Percentiles rank a stretch among this genome's conserved stretches.
Evolutionary conservation across 106 monocot genomes (phyloP).

Genomic region (Phalaenopsis equestris): DNA sequence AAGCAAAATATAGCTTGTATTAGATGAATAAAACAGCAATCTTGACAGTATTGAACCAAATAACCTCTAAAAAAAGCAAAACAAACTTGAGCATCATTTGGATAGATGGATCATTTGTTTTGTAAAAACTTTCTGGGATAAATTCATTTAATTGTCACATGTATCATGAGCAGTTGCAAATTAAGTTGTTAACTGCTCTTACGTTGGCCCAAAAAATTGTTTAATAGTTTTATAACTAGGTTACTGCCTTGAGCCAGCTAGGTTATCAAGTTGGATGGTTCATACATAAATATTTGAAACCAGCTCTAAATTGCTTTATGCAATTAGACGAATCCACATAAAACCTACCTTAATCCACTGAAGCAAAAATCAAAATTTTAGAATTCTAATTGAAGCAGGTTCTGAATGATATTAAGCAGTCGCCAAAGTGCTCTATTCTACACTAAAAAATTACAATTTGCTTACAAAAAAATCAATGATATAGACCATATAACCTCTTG

Average conservation of each 20-base stretch:
- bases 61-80: not conserved
- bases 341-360: not conserved
- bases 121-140: not conserved
- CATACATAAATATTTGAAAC: not conserved
- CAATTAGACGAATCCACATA: not conserved
- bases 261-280: not conserved
- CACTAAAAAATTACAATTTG: not conserved
- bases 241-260: not conserved
- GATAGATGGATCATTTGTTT: not conserved
- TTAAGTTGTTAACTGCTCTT: not conserved
- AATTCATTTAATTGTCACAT: not conserved
- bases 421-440: not conserved
- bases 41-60: not conserved
- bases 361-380: not conserved
- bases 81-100: not conserved
- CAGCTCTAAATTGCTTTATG: not conserved
- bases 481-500: conserved; percentile 52
- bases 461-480: not conserved
- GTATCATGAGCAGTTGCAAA: not conserved
- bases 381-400: not conserved
- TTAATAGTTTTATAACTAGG: not conserved
- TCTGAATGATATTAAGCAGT: not conserved
- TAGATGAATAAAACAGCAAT: not conserved
- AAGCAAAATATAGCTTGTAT: not conserved
- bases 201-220: not conserved